phyloP scores from a whole-genome alignment of 495 filamentous ascomycete species.

The Aspergillus cristatus region DNA sequence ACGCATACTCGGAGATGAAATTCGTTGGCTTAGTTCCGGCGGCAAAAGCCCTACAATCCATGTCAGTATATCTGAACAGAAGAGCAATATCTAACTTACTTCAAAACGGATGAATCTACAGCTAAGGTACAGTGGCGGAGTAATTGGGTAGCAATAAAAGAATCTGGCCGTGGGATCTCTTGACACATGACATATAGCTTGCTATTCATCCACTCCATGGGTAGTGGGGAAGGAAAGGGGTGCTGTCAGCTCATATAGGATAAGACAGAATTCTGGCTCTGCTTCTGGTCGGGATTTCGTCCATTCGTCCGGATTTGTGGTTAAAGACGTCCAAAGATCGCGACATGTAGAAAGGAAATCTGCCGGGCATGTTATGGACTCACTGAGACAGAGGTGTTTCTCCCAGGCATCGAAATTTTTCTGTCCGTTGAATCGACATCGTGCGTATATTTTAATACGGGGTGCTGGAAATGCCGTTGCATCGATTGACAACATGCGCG shows the following conservation, averaged over 20 bases:
- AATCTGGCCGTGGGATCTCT: neutral
- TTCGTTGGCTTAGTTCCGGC: neutral
- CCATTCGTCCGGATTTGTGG: neutral
- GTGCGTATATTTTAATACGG: constrained; percentile 3
- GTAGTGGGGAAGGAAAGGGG: neutral
- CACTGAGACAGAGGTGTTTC: constrained; percentile 1
- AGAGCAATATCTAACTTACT: neutral
- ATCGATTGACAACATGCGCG: constrained; percentile 2
- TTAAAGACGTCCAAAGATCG: neutral
- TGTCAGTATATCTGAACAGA: neutral
- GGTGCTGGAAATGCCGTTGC: constrained; percentile 1
- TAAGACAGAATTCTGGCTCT: neutral
- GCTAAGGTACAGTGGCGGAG: neutral
- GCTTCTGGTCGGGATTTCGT: neutral
- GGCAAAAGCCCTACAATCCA: neutral
- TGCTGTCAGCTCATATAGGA: constrained; percentile 2
- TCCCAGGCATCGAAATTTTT: neutral
- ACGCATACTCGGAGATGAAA: neutral
- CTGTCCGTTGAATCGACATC: neutral
- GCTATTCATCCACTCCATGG: too few species aligned
- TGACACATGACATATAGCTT: neutral
- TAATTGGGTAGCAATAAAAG: neutral
- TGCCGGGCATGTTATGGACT: neutral
- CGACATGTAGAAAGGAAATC: neutral
- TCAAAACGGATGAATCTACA: neutral